Percentiles rank a stretch among this genome's conserved stretches.
Evolutionary conservation across 2,329 filamentous ascomycete species (phyloP).

Genomic region (Exophiala sp.): DNA sequence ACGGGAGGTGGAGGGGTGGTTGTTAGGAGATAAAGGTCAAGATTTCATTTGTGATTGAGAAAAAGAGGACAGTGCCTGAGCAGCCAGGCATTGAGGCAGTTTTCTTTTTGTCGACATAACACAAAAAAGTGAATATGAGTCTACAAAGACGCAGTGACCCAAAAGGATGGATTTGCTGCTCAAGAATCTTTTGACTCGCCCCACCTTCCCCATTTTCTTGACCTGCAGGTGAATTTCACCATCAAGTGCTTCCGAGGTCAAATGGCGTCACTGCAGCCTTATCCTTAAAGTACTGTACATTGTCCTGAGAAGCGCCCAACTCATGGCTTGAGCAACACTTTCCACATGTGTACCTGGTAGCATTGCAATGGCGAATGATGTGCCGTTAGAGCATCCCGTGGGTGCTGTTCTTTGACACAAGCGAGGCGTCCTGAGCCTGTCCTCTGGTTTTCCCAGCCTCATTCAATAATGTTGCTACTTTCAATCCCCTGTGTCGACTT

Average conservation of each 20-base stretch:
- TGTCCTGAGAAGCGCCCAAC: too few species aligned
- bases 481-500: slow-evolving; percentile 49
- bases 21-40: not conserved
- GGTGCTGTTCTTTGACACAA: too few species aligned
- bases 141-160: not conserved
- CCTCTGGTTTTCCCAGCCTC: too few species aligned
- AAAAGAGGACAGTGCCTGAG: not conserved
- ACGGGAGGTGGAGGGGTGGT: not conserved
- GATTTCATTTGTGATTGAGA: not conserved
- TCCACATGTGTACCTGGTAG: too few species aligned
- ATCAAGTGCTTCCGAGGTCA: slow-evolving; percentile 2
- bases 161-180: not conserved
- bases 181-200: slow-evolving; percentile 22
- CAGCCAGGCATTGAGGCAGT: slow-evolving; percentile 3
- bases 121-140: slow-evolving; percentile 6
- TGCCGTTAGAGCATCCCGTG: not conserved
- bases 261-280: slow-evolving; percentile 12
- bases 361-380: too few species aligned
- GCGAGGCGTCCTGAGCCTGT: too few species aligned
- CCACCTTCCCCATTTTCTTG: slow-evolving; percentile 16
- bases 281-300: too few species aligned
- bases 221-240: not conserved
- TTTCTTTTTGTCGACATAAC: slow-evolving; percentile 14
- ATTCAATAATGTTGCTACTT: not conserved
- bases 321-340: too few species aligned